Evolutionary conservation across 192 early-diverging fungal species (phyloP), one percentile per base, ranked within the genome.

Genomic region (Geranomyces michiganensis): DNA sequence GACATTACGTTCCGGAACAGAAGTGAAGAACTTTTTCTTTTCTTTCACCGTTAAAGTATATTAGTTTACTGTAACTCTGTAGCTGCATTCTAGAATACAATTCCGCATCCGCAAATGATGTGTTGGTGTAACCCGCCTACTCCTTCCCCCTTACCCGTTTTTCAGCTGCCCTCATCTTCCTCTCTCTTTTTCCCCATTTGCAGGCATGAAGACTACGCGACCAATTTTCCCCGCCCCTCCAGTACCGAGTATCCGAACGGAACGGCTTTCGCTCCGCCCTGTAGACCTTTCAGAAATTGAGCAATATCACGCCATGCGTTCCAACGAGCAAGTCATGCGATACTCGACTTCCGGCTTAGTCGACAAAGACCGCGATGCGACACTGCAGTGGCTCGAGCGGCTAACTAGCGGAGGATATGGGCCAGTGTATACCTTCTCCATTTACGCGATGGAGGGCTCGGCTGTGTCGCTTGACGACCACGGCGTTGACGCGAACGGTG

Each of bases 1-100:
- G 58, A 49, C 80, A 82, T 58, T 79, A 77, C 36, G 60, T 32
- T 36, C 22, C 36, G 36, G 36, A 41, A 3, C 3, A 41, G 10
- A 41, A 41, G 5, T 41, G 36, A 41, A 7, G 10, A 10, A 41
- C 3, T 3, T 41, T 7, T 3, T 41, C 36, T 41, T 41, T 41
- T 41, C 36, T 41, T 10, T 10, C 36, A 10, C 36, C 36, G 5
- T 10, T 10, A 41, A 7, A 41, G 36, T 7, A 10, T 10, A 41
- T 41, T 41, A 41, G 36, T 41, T 41, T 41, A 41, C 36, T 41
- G 3, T 3, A 41, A 41, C 36, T 10, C 36, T 41, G 36, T 41
- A 41, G 36, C 36, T n/a, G n/a, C n/a, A n/a, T n/a, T n/a, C n/a
- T n/a, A n/a, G n/a, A n/a, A n/a, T n/a, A n/a, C n/a, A n/a, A n/a